phyloP scores from a whole-genome alignment of 768 basidiomycete species.

The Strobilomyces confusus region DNA sequence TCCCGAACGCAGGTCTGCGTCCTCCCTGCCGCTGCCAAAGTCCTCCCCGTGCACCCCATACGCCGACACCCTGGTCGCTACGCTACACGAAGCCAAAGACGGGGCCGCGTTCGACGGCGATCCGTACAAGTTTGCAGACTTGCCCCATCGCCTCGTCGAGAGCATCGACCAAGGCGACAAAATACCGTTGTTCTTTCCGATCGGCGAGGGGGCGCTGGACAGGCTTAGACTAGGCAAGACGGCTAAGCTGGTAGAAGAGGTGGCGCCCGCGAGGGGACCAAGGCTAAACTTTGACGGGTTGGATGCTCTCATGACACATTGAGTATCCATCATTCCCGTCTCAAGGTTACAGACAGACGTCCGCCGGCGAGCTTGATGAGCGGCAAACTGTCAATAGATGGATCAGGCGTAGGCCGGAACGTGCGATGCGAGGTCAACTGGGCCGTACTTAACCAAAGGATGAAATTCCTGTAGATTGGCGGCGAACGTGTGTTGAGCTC shows the following conservation, averaged over 20 bases:
- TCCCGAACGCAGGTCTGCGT: conserved; percentile 8
- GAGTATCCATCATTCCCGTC: no score
- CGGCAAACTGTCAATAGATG: no score
- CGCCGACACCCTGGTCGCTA: background rate
- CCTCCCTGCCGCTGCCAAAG: conserved; percentile 1
- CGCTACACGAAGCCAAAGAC: background rate
- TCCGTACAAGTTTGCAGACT: conserved; percentile 12
- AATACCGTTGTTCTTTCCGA: conserved; percentile 5
- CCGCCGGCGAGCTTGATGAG: no score
- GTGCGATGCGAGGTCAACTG: no score
- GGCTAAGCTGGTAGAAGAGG: background rate
- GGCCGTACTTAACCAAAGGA: no score
- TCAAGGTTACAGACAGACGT: no score
- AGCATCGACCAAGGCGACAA: background rate
- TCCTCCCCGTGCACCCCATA: conserved; percentile 9
- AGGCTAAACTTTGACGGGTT: background rate
- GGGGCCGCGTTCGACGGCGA: conserved; percentile 3
- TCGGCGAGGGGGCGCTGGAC: conserved; percentile 9
- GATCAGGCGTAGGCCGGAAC: no score
- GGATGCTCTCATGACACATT: background rate
- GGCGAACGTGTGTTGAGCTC: background rate
- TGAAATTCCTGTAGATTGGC: no score
- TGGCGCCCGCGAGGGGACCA: background rate
- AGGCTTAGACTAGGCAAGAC: background rate
- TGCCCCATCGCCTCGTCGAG: background rate